Conservation (phyloP, 2,329 filamentous ascomycete genomes). For the Tolypocladium amazonense region DNA sequence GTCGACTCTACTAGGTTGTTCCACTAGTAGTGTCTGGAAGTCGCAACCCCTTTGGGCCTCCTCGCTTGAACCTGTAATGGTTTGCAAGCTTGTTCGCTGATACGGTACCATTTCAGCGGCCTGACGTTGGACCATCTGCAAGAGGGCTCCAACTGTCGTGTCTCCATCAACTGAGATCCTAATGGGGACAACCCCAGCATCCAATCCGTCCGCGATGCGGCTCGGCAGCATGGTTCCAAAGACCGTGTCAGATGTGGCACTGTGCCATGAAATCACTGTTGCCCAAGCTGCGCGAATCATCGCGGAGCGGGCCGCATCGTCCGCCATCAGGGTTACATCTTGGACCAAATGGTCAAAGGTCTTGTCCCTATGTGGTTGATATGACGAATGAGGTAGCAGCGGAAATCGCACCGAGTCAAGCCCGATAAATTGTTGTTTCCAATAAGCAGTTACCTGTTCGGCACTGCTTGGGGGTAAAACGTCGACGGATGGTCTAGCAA, state of each 20-base stretch:
- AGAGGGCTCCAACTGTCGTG: not conserved
- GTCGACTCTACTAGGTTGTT: slow-evolving; percentile 2
- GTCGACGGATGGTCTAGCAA: not conserved
- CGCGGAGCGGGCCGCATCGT: not conserved
- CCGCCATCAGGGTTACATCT: not conserved
- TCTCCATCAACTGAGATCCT: not conserved
- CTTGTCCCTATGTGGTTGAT: not conserved
- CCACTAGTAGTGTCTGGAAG: slow-evolving; percentile 7
- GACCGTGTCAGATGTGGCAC: not conserved
- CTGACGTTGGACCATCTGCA: slow-evolving; percentile 19
- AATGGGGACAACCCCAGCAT: not conserved
- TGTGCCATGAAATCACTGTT: not conserved
- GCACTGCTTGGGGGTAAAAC: not conserved
- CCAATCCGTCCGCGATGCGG: not conserved
- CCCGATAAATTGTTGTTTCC: not conserved
- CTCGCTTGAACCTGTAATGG: slow-evolving; percentile 1
- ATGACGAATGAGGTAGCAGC: not conserved
- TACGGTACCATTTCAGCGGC: slow-evolving; percentile 2
- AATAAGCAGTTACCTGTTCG: not conserved
- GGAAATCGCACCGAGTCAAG: not conserved
- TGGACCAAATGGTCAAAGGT: not conserved
- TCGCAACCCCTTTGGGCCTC: slow-evolving; percentile 1
- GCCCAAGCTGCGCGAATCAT: not conserved
- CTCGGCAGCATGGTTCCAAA: not conserved
- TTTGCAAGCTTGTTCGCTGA: slow-evolving; percentile 6